Evolutionary conservation across 768 basidiomycete genomes (phyloP).

Genomic region (Nevesoporus exiguus): DNA sequence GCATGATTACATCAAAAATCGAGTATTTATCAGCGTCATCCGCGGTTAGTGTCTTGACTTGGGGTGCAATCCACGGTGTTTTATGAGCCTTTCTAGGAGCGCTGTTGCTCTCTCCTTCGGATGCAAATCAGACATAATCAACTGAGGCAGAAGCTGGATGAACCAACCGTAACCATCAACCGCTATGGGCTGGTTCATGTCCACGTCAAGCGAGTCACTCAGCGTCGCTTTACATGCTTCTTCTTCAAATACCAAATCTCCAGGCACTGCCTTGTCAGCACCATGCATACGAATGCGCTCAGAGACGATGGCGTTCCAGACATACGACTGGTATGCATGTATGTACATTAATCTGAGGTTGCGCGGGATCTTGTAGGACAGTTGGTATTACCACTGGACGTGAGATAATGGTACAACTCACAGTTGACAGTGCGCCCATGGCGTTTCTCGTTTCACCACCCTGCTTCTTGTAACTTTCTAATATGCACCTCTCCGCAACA

Average conservation of each 20-base stretch:
- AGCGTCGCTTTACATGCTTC: conserved; percentile 23
- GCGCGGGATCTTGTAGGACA: conserved; percentile 72
- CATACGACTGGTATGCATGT: conserved; percentile 97
- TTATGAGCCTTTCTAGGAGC: conserved; percentile 23
- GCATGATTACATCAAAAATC: conserved; percentile 95
- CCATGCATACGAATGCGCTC: conserved; percentile 85
- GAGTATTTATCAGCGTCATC: conserved; percentile 78
- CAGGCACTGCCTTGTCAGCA: conserved; percentile 67
- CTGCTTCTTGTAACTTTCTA: conserved; percentile 86
- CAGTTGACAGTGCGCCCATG: conserved; percentile 84
- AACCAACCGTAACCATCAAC: conserved; percentile 34
- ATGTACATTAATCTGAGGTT: conserved; percentile 97
- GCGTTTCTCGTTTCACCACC: conserved; percentile 76
- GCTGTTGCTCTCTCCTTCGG: conserved; percentile 20
- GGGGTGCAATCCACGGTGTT: conserved; percentile 58
- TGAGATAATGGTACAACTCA: conserved; percentile 32
- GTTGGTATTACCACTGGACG: background rate
- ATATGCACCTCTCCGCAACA: conserved; percentile 88
- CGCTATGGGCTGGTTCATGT: conserved; percentile 29
- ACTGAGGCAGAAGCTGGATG: conserved; percentile 2
- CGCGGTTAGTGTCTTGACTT: conserved; percentile 73
- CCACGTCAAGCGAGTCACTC: conserved; percentile 31
- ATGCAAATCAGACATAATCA: conserved; percentile 6
- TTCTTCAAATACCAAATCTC: conserved; percentile 85
- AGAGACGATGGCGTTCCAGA: conserved; percentile 97